A percentile compares a stretch with the other conserved stretches of the same genome.
Evolutionary conservation across 768 basidiomycete genomes (phyloP).

Genomic region (Phaeotremella skinneri): DNA sequence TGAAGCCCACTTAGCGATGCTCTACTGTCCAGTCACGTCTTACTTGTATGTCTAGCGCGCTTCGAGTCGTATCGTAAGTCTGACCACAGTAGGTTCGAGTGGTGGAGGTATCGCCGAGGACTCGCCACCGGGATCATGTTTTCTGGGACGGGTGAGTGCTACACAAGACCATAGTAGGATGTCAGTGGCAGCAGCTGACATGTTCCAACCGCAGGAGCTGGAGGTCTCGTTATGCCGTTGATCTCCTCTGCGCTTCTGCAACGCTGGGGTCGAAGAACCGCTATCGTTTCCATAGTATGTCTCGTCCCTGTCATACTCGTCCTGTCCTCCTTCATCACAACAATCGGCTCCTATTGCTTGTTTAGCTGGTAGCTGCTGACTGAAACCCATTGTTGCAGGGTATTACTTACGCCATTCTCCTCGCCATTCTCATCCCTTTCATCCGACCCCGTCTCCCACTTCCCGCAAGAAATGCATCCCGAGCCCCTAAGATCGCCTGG

Average conservation of each 20-base stretch:
- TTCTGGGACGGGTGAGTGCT: constrained; percentile 28
- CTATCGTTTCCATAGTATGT: constrained; percentile 23
- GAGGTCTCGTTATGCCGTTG: constrained; percentile 32
- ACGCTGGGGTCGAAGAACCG: constrained; percentile 20
- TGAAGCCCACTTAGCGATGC: constrained; percentile 13
- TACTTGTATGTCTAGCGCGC: constrained; percentile 27
- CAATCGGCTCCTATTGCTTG: not conserved
- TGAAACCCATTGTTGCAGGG: constrained; percentile 17
- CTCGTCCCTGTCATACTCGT: not conserved
- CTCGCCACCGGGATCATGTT: constrained; percentile 32
- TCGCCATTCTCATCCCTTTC: constrained; percentile 24
- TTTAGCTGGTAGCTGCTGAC: not conserved
- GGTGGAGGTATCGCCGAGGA: constrained; percentile 24
- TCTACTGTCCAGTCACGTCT: constrained; percentile 30
- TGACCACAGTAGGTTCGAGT: constrained; percentile 20
- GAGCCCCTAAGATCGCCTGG: constrained; percentile 22
- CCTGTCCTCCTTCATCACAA: not conserved
- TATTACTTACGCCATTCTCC: constrained; percentile 19
- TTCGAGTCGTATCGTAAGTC: not conserved
- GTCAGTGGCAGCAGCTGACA: not conserved
- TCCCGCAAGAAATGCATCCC: constrained; percentile 2
- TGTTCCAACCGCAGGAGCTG: constrained; percentile 21
- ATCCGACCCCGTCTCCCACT: constrained; percentile 26
- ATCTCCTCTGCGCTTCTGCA: constrained; percentile 20
- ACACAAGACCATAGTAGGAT: not conserved